Evolutionary conservation across 495 filamentous ascomycete genomes (phyloP), one percentile per base, ranked within the genome.

Genomic region (Penicillium crystallinum): DNA sequence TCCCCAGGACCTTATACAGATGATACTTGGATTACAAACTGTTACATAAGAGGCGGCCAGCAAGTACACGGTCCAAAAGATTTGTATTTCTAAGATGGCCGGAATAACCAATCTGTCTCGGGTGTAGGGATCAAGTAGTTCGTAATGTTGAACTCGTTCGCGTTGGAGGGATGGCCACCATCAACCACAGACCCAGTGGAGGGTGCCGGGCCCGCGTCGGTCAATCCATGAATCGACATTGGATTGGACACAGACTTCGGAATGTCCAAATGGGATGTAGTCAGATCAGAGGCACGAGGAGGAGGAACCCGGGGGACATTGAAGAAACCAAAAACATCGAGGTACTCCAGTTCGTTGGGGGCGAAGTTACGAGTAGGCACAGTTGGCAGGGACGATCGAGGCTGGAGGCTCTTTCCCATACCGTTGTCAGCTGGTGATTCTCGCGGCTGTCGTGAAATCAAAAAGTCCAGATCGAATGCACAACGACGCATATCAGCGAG

Each of bases 321-420:
- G 75, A 95, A 96, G 70, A 91, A 95, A 54, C 91, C 88, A 64
- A 96, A 96, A 2, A 95, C 88, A 61, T 96, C 89, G n/a, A 95
- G 71, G 59, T 91, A 95, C 57, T 95, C 90, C 10, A 93, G 73
- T 52, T 95, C 88, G 63, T 91, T 88, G 8, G 85, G 80, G 9
- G 79, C 86, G n/a, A 83, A 83, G 49, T 81, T 90, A 23, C 81
- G 73, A 9, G 75, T 75, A 0, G 58, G 54, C 5, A 63, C 52
- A 9, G 66, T 68, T 1, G 76, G 67, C 6, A 71, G 11, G 3
- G 53, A 30, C 0, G 52, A 34, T 0, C 49, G 49, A 11, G 43
- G 17, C 12, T 40, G 18, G 15, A 52, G 51, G 14, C 74, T 55
- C 66, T 69, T 59, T 49, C 44, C 42, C 41, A 49, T 56, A 60